Evolutionary conservation across 2,329 filamentous ascomycete species (phyloP).

Genomic region (Amauroascus verrucosus): DNA sequence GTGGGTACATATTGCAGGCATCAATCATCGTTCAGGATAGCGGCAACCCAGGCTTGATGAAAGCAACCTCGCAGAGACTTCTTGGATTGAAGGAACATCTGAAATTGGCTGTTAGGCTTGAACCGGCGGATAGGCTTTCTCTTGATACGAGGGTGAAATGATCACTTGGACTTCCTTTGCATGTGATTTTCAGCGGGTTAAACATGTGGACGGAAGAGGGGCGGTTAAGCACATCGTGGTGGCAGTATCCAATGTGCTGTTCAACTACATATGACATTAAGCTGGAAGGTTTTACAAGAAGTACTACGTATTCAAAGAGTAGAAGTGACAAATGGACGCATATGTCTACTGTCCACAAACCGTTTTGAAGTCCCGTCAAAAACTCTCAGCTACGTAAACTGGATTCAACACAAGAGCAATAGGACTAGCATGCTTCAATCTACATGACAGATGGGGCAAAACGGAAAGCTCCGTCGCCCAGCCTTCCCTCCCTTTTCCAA

Average conservation of each 20-base stretch:
- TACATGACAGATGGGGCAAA: too few relatives aligned
- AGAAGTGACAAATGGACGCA: too few relatives aligned
- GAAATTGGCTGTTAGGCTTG: slow-evolving; percentile 46
- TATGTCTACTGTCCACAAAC: too few relatives aligned
- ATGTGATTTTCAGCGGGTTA: background rate
- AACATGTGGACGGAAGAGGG: background rate
- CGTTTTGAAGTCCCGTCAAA: too few relatives aligned
- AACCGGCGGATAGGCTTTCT: slow-evolving; percentile 47
- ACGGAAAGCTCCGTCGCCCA: too few relatives aligned
- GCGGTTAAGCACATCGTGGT: background rate
- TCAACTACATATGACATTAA: background rate
- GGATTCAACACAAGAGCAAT: too few relatives aligned
- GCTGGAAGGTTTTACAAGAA: background rate
- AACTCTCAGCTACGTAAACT: too few relatives aligned
- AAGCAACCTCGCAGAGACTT: slow-evolving; percentile 46
- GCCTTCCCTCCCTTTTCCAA: too few relatives aligned
- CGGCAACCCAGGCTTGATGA: slow-evolving; percentile 45
- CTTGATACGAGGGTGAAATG: slow-evolving; percentile 51
- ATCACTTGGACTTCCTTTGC: slow-evolving; percentile 19
- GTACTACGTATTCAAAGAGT: too few relatives aligned
- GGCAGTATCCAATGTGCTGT: background rate
- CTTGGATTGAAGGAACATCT: slow-evolving; percentile 46
- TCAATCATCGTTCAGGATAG: slow-evolving; percentile 48
- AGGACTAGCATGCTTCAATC: too few relatives aligned
- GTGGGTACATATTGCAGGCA: slow-evolving; percentile 49